Conservation (phyloP, 371 early-diverging fungal species). For the Apophysomyces trapeziformis region DNA sequence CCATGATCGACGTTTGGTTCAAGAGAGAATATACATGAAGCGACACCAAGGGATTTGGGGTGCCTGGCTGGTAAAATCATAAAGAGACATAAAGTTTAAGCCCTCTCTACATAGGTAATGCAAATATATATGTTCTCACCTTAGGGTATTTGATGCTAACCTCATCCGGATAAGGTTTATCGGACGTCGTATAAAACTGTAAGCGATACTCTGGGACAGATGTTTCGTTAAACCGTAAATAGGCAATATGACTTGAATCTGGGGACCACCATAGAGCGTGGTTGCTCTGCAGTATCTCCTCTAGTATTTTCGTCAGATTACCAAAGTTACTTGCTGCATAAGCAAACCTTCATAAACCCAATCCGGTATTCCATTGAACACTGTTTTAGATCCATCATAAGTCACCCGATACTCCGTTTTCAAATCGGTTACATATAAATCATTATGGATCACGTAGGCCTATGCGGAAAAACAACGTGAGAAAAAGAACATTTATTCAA, state of each 20-base stretch:
- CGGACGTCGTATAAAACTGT: conserved; percentile 64
- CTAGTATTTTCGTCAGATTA: conserved; percentile 29
- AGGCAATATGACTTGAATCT: conserved; percentile 80
- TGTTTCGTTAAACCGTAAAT: conserved; percentile 85
- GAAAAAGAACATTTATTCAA: background rate
- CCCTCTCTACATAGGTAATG: background rate
- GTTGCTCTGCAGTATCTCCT: conserved; percentile 80
- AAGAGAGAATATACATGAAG: conserved; percentile 66
- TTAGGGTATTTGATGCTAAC: conserved; percentile 87
- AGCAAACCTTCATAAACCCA: conserved; percentile 90
- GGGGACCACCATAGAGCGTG: conserved; percentile 92
- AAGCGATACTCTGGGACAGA: conserved; percentile 79
- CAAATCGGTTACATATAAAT: conserved; percentile 81
- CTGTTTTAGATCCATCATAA: conserved; percentile 77
- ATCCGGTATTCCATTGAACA: conserved; percentile 96
- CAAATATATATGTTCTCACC: conserved; percentile 22
- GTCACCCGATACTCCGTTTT: conserved; percentile 75
- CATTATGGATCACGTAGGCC: conserved; percentile 88
- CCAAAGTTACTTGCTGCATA: background rate
- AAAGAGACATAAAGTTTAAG: background rate
- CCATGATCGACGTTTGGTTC: conserved; percentile 34
- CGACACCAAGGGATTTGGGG: conserved; percentile 82
- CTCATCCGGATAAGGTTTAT: conserved; percentile 72
- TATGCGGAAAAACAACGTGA: conserved; percentile 8
- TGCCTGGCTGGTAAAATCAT: conserved; percentile 60